Evolutionary conservation across 2,329 filamentous ascomycete genomes (phyloP), one percentile per base, ranked within the genome.

Genomic region (Pseudodiploospora longispora): DNA sequence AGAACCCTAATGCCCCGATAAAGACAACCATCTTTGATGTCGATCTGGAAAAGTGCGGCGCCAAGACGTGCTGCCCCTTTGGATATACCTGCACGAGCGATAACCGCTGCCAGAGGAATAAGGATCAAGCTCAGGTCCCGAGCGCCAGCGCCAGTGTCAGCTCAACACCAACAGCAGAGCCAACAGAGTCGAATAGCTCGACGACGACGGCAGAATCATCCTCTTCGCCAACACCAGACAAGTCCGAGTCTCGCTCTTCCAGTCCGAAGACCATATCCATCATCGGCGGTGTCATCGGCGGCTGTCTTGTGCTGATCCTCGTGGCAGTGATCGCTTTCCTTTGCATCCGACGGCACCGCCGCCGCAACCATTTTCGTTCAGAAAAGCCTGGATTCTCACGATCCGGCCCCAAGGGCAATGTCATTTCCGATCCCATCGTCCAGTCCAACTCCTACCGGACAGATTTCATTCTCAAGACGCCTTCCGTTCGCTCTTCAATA

Each of bases 61-160:
- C 54, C 12, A 61, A 49, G 53, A 43, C 53, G n/a, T 90, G 85
- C 63, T 90, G 85, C 58, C 85, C 85, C 0, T 82, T 82, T 60
- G 85, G 85, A 3, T 89, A 83, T 63, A 65, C 68, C 2, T 90
- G 85, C 64, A 62, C 72, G 32, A 59, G 58, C 42, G 65, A 65
- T n/a, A 49, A 62, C 40, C 46, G 66, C 48, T 88, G 84, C 54
- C 58, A 68, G 8, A 68, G 65, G 52, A 61, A 80, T 49, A 49
- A 64, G 10, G 71, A 83, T 54, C 75, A 83, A 55, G 59, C 62
- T 6, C 50, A 58, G 30, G n/a, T 52, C 34, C 67, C 67, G 27
- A 65, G 60, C 43, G 58, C 51, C 51, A 53, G 36, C 5, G 47
- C 49, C 10, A 51, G 43, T 34, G 47, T 44, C 7, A 53, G 49